phyloP scores from a whole-genome alignment of 2,329 filamentous ascomycete genomes.

The Magnaporthales sp. region DNA sequence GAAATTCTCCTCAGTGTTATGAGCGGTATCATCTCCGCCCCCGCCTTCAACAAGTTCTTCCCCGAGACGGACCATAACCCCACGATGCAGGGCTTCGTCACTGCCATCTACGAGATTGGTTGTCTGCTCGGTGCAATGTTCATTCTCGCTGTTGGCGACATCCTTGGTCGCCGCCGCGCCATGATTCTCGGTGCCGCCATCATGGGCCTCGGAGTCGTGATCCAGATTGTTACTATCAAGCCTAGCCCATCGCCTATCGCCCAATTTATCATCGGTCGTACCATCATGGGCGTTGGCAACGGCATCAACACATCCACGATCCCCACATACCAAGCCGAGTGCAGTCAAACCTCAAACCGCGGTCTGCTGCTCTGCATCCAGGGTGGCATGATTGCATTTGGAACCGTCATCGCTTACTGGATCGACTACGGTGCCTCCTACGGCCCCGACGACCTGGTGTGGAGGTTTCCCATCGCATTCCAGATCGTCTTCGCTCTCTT shows the following conservation, averaged over 20 bases:
- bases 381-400: conserved; percentile 36
- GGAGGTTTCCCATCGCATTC: conserved; percentile 9
- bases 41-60: conserved; percentile 40
- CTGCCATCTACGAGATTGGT: conserved; percentile 38
- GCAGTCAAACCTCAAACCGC: conserved; percentile 31
- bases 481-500: conserved; percentile 17
- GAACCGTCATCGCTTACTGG: conserved; percentile 17
- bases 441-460: conserved; percentile 3
- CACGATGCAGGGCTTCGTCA: conserved; percentile 38
- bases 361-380: conserved; percentile 35
- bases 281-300: conserved; percentile 44
- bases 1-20: conserved; percentile 23
- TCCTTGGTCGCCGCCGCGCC: conserved; percentile 40
- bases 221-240: conserved; percentile 35
- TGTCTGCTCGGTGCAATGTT: conserved; percentile 37
- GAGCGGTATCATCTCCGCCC: conserved; percentile 43
- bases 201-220: conserved; percentile 51
- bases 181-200: conserved; percentile 47
- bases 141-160: conserved; percentile 43
- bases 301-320: conserved; percentile 26
- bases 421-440: conserved; percentile 7
- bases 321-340: conserved; percentile 24
- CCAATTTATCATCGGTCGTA: conserved; percentile 38
- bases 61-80: conserved; percentile 21
- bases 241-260: conserved; percentile 21